Base-by-base conservation (phyloP, 2,329 filamentous ascomycete genomes). In the Penicillium sumatraense region DNA sequence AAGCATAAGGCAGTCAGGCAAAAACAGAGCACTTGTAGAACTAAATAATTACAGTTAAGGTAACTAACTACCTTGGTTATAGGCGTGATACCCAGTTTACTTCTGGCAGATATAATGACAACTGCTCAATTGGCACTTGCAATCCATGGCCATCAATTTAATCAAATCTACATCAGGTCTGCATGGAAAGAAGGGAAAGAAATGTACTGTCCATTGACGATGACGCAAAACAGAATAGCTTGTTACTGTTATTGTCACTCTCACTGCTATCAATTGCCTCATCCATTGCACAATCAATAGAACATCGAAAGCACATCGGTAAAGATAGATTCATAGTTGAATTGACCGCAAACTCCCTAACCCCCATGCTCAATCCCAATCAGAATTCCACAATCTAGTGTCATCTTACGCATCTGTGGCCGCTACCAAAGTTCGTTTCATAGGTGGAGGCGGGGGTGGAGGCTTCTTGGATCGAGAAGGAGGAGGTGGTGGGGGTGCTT, bases 401-500 rank as follows among this genome's bases (percentile, higher is more conserved):
- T 3, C 36, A 41, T 8, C 52, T 45, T 60, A 72, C 40, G 58
- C 58, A 51, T 69, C 63, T 2, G 58, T 64, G 27, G 65, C 64
- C 36, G 68, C 64, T 3, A 73, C 50, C 23, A 72, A 51, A 21
- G 66, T 81, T 61, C 84, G 76, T 78, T 88, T 88, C 75, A 86
- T 81, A 20, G 86, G 86, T 10, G 84, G 84, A 20, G 85, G 86
- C 33, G 84, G 84, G 56, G 86, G 85, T 20, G 83, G 82, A 11
- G 86, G 85, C 72, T 89, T 89, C 79, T 88, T 89, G 31, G 83
- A 75, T 66, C 86, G 76, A 20, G 81, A 82, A 8, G 84, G 83
- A 23, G 84, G 84, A 21, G 86, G 86, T 24, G 86, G 86, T 18
- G 86, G 86, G 44, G 85, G 83, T 41, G 80, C 81, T 71, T 84